Evolutionary conservation across 495 filamentous ascomycete species (phyloP).

Genomic region (Aspergillus nanangensis): DNA sequence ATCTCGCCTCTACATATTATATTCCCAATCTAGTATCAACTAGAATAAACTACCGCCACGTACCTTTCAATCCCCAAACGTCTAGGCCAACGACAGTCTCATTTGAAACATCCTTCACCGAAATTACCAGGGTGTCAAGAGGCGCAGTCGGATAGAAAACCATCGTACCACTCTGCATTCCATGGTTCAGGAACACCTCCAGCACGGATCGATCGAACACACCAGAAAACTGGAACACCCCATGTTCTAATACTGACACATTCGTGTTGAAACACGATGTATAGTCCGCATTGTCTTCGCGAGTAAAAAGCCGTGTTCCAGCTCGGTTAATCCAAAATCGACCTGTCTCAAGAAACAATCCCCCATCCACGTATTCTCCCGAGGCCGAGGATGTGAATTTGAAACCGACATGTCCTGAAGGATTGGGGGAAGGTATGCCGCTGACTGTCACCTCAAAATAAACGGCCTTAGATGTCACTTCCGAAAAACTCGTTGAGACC

Average conservation of each 20-base stretch:
- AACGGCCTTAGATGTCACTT: constrained; percentile 36
- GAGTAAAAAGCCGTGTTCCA: constrained; percentile 34
- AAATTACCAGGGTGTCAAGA: constrained; percentile 35
- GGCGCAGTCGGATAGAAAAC: constrained; percentile 39
- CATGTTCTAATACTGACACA: constrained; percentile 22
- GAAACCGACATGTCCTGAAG: too few relatives aligned
- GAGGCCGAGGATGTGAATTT: constrained; percentile 44
- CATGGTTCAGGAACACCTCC: constrained; percentile 44
- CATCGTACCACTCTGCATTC: constrained; percentile 37
- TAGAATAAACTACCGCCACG: constrained; percentile 18
- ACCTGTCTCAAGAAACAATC: constrained; percentile 38
- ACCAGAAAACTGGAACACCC: constrained; percentile 28
- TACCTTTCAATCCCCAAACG: constrained; percentile 37
- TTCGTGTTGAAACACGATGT: constrained; percentile 42
- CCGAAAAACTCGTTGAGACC: constrained; percentile 30
- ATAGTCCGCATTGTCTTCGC: constrained; percentile 40
- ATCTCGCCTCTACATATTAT: too few relatives aligned
- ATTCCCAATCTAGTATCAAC: too few relatives aligned
- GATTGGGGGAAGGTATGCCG: too few relatives aligned
- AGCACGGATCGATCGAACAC: constrained; percentile 48
- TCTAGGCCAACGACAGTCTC: constrained; percentile 30
- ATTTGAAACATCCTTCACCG: constrained; percentile 29
- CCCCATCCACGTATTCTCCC: constrained; percentile 41
- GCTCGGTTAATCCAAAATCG: constrained; percentile 45
- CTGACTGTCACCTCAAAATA: constrained; percentile 42